These are phyloP conservation scores for Madurella mycetomatis DNA, from an alignment of 2,329 filamentous ascomycete species.

Conservation along the genomic window DNA sequence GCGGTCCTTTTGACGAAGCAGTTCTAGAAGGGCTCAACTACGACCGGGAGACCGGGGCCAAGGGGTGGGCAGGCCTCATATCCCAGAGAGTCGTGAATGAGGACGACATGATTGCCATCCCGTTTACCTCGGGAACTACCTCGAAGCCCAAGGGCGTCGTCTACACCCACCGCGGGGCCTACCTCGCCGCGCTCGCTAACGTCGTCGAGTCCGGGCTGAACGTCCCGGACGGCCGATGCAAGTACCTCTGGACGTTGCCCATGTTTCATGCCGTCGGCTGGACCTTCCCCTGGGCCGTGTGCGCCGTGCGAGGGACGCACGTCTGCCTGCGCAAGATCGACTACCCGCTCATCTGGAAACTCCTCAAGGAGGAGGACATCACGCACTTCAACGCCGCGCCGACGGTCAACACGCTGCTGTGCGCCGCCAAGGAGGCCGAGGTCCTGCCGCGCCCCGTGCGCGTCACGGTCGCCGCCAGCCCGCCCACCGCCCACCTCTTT, in stretches of 20 bases:
- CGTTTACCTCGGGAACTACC: slow-evolving; percentile 92
- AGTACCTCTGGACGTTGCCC: slow-evolving; percentile 87
- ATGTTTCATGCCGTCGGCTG: slow-evolving; percentile 77
- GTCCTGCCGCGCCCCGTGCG: slow-evolving; percentile 65
- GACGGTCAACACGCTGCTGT: slow-evolving; percentile 92
- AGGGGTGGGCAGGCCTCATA: slow-evolving; percentile 74
- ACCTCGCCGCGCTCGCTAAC: slow-evolving; percentile 80
- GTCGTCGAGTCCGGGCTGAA: slow-evolving; percentile 86
- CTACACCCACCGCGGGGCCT: slow-evolving; percentile 82
- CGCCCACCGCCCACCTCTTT: slow-evolving; percentile 85
- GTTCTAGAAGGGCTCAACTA: slow-evolving; percentile 73
- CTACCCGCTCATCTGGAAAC: slow-evolving; percentile 85
- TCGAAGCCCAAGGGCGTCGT: slow-evolving; percentile 89
- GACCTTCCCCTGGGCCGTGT: slow-evolving; percentile 93
- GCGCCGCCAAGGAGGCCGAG: slow-evolving; percentile 70
- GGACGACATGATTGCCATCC: slow-evolving; percentile 76
- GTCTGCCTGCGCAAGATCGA: slow-evolving; percentile 94
- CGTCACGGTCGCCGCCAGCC: slow-evolving; percentile 89
- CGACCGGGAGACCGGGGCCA: slow-evolving; percentile 60
- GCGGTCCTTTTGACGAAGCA: slow-evolving; percentile 77
- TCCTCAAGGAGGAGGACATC: slow-evolving; percentile 80
- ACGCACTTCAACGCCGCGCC: slow-evolving; percentile 96
- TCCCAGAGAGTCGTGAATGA: slow-evolving; percentile 64
- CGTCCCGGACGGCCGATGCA: slow-evolving; percentile 61
- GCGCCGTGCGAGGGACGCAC: slow-evolving; percentile 87